Evolutionary conservation across 106 monocot genomes (phyloP), one percentile per base, ranked within the genome.

Genomic region (Acanthochlamys bracteata): DNA sequence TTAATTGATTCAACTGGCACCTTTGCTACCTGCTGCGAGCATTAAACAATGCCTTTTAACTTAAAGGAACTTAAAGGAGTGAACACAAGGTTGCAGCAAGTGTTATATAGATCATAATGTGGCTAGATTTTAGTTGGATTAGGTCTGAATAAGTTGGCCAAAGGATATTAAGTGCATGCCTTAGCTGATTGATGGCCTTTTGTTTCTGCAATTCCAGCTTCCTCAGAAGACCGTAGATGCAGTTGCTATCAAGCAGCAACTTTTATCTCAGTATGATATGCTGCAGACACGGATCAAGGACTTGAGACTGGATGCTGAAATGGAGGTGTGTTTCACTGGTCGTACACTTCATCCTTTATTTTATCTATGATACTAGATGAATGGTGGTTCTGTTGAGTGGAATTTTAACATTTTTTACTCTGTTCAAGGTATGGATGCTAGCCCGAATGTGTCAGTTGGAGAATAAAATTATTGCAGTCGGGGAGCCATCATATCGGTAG

Each of bases 391-490:
- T 13, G 7, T 7, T 43, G 43, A 43, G 13, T 43, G 43, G 10
- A 43, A 43, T 43, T 8, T 43, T 43, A n/a, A n/a, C n/a, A n/a
- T 43, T 43, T 13, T 43, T 43, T 43, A 33, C 64, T 41, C 19
- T 75, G 55, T 61, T 0, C 14, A 83, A 96, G 96, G 83, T 91
- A 42, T 96, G 87, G 96, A 91, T 88, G 84, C 71, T 96, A 54
- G 96, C 96, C 55, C 84, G 96, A 24, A 96, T 96, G 91, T 83
- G 76, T 71, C 90, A 91, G 61, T 67, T 96, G 78, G 96, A 96
- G 68, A 96, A 88, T 71, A 96, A 96, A 75, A 96, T 96, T 72
- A 17, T 88, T 60, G 85, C 91, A 19, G 80, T 96, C 39, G 96
- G 96, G 57, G 88, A 96, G 45, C 82, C 91, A 69, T 96, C 91